Conservation (phyloP, 2,329 filamentous ascomycete genomes). For the Trichothecium sympodiale region DNA sequence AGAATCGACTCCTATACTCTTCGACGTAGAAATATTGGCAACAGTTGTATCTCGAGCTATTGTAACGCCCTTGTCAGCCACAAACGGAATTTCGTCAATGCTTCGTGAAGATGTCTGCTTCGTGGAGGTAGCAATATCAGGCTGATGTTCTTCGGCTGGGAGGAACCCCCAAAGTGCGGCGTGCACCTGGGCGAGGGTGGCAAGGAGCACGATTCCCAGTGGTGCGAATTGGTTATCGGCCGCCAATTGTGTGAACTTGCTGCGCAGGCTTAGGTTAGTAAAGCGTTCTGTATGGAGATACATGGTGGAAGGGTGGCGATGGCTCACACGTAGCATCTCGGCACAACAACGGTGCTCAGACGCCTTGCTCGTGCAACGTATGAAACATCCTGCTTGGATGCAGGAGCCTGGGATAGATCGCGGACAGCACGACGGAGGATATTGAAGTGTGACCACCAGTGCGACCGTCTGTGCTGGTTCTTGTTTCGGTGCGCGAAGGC, state of each 20-base stretch:
- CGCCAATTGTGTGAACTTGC: conserved; percentile 57
- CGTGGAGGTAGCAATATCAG: neutral
- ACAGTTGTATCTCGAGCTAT: conserved; percentile 12
- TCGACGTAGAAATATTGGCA: too few relatives aligned
- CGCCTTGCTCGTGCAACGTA: conserved; percentile 14
- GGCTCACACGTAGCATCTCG: conserved; percentile 24
- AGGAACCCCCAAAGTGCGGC: conserved; percentile 27
- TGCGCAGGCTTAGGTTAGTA: conserved; percentile 13
- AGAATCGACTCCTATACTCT: too few relatives aligned
- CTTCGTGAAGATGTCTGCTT: neutral
- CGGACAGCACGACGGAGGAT: conserved; percentile 57
- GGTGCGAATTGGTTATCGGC: conserved; percentile 64
- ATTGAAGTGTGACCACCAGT: conserved; percentile 70
- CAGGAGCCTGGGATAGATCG: conserved; percentile 33
- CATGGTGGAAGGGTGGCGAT: conserved; percentile 1
- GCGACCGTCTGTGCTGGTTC: conserved; percentile 74
- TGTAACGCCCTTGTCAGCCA: conserved; percentile 16
- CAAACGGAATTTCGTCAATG: neutral
- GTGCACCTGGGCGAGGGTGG: conserved; percentile 48
- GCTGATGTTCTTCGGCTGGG: conserved; percentile 7
- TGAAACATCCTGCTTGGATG: conserved; percentile 5
- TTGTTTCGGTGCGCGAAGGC: conserved; percentile 74
- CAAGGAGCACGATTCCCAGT: conserved; percentile 59
- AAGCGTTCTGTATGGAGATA: too few relatives aligned
- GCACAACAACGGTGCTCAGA: conserved; percentile 18